A percentile compares a stretch with the other conserved stretches of the same genome.
These are phyloP conservation scores for Davidsoniella neocaledoniae DNA, from an alignment of 2,329 filamentous ascomycete genomes.

Conservation along the genomic window DNA sequence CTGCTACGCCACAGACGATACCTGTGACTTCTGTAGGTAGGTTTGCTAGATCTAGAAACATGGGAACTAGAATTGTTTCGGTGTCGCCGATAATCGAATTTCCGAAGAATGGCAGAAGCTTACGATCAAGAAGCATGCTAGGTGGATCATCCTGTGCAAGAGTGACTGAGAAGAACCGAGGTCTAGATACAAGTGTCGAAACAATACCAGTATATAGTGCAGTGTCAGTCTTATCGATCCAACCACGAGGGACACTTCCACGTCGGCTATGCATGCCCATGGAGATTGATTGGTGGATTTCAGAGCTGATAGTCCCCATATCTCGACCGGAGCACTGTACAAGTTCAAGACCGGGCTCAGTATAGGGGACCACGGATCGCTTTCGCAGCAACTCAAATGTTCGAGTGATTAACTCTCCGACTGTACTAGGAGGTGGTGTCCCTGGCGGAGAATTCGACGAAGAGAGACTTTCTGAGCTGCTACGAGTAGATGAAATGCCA, in stretches of 20 bases:
- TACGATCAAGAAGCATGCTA: constrained; percentile 55
- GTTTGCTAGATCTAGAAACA: constrained; percentile 69
- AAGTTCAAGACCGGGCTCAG: constrained; percentile 52
- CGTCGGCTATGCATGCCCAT: constrained; percentile 13
- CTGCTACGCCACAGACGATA: constrained; percentile 87
- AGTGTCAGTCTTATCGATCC: constrained; percentile 44
- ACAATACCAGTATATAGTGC: constrained; percentile 47
- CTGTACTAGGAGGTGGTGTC: constrained; percentile 61
- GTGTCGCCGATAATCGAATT: constrained; percentile 62
- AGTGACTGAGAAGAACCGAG: constrained; percentile 56
- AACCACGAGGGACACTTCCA: constrained; percentile 21
- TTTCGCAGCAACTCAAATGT: constrained; percentile 75
- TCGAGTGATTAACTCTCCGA: constrained; percentile 62
- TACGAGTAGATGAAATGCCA: constrained; percentile 16
- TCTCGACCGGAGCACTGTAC: constrained; percentile 65
- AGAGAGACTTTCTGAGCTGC: constrained; percentile 18
- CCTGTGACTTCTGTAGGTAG: constrained; percentile 79
- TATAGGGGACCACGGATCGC: constrained; percentile 54
- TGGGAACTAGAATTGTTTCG: constrained; percentile 59
- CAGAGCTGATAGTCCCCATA: constrained; percentile 11
- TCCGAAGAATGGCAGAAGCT: constrained; percentile 47
- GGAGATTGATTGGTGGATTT: constrained; percentile 19
- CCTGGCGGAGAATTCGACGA: constrained; percentile 31
- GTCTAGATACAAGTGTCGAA: constrained; percentile 43
- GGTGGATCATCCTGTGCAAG: constrained; percentile 58